These are phyloP conservation scores for Neopestalotiopsis sp. DNA, from an alignment of 2,329 filamentous ascomycete species.

Conservation along the genomic window DNA sequence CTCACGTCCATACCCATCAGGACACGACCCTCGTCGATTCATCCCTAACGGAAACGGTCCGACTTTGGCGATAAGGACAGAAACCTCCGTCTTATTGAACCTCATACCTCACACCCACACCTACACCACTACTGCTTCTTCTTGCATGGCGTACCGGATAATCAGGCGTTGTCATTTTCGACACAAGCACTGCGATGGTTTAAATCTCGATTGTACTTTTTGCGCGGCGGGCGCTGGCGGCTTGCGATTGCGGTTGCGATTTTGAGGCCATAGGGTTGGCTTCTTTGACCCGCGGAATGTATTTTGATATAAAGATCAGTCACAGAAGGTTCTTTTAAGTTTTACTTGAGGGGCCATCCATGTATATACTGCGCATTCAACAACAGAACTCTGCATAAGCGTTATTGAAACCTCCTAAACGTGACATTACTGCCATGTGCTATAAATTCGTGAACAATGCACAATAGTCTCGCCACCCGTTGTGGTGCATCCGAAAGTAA, in stretches of 20 bases:
- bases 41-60: neutral
- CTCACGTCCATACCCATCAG: constrained; percentile 3
- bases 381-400: neutral
- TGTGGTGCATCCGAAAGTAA: too few relatives aligned
- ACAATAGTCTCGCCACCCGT: too few relatives aligned
- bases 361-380: neutral
- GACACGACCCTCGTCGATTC: neutral
- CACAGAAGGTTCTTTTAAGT: neutral
- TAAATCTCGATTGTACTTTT: neutral
- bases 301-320: neutral
- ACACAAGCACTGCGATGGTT: constrained; percentile 2
- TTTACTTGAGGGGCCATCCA: neutral
- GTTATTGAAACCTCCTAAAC: neutral
- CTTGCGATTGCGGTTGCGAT: neutral
- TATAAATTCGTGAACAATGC: too few relatives aligned
- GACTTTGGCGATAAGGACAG: neutral
- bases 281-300: neutral
- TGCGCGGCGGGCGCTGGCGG: neutral
- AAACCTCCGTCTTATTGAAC: too few relatives aligned
- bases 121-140: neutral
- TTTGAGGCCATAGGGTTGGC: neutral
- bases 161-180: neutral
- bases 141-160: constrained; percentile 12
- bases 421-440: too few relatives aligned
- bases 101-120: neutral